Conservation (phyloP, 1,284 basidiomycete species). For the Ustilago loliicola region DNA sequence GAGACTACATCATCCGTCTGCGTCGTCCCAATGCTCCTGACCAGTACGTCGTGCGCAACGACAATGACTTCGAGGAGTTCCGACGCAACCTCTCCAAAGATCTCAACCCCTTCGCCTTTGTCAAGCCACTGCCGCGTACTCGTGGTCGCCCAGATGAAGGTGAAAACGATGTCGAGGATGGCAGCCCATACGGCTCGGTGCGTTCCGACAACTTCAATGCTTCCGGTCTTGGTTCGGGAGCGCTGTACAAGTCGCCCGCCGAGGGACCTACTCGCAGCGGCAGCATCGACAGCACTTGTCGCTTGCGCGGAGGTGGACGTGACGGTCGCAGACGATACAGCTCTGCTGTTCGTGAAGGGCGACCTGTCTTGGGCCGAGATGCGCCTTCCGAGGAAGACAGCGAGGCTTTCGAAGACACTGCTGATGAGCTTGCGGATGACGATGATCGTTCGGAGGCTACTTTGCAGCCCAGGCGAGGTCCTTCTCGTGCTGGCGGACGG, state of each 20-base stretch:
- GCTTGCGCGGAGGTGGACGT: conserved; percentile 36
- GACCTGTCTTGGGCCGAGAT: conserved; percentile 38
- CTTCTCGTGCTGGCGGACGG: conserved; percentile 25
- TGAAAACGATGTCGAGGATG: conserved; percentile 46
- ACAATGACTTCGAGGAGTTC: conserved; percentile 65
- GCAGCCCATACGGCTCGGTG: conserved; percentile 36
- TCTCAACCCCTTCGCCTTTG: conserved; percentile 55
- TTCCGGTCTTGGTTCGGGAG: conserved; percentile 42
- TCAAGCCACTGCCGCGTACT: conserved; percentile 59
- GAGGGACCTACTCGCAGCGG: conserved; percentile 6
- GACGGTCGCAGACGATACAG: conserved; percentile 49
- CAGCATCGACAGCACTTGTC: conserved; percentile 20
- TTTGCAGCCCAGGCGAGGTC: conserved; percentile 34
- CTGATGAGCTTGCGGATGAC: conserved; percentile 40
- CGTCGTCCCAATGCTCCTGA: conserved; percentile 61
- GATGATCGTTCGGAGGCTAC: conserved; percentile 42
- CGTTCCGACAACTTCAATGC: conserved; percentile 43
- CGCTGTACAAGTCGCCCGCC: conserved; percentile 28
- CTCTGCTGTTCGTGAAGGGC: conserved; percentile 30
- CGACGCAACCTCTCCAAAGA: conserved; percentile 57
- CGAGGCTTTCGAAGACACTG: conserved; percentile 38
- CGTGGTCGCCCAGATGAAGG: conserved; percentile 52
- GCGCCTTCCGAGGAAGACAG: conserved; percentile 29
- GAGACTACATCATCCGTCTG: conserved; percentile 63
- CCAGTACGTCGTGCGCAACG: conserved; percentile 65